Percentiles rank a stretch among this genome's conserved stretches.
phyloP scores from a whole-genome alignment of 352 stramenopile genomes.

The Globisporangium radiosum region DNA sequence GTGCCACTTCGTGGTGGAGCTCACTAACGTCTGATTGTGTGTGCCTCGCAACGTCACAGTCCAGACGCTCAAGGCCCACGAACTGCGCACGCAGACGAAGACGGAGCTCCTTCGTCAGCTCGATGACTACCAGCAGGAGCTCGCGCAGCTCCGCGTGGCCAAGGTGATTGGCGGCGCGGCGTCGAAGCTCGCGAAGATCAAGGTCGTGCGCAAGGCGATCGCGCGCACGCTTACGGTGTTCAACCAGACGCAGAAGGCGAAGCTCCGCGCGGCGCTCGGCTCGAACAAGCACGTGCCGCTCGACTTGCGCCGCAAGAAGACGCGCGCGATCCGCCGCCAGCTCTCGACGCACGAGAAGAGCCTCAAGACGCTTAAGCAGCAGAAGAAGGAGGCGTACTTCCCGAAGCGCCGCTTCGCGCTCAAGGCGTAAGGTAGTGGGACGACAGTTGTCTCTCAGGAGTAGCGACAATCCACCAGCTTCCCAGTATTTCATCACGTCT shows the following conservation, averaged over 20 bases:
- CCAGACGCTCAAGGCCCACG: slow-evolving; percentile 95
- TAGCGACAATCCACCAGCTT: slow-evolving; percentile 67
- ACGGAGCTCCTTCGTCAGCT: slow-evolving; percentile 97
- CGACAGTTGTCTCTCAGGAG: neutral
- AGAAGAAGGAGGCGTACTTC: slow-evolving; percentile 96
- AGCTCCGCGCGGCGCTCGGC: slow-evolving; percentile 92
- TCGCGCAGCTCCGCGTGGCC: slow-evolving; percentile 96
- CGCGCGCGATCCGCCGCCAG: slow-evolving; percentile 94
- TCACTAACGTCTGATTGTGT: slow-evolving; percentile 3
- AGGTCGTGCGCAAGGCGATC: slow-evolving; percentile 98
- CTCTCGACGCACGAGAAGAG: slow-evolving; percentile 94
- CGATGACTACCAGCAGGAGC: slow-evolving; percentile 97
- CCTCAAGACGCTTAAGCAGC: slow-evolving; percentile 91
- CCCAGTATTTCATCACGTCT: slow-evolving; percentile 18
- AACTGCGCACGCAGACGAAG: slow-evolving; percentile 97
- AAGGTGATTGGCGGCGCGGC: slow-evolving; percentile 98
- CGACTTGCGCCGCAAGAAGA: slow-evolving; percentile 99
- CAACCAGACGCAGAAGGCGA: slow-evolving; percentile 99
- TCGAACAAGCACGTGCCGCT: slow-evolving; percentile 97
- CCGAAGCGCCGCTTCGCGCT: slow-evolving; percentile 95
- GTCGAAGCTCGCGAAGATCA: slow-evolving; percentile 99
- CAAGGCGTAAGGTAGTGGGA: slow-evolving; percentile 90
- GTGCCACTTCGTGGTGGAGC: no score
- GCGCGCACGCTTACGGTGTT: slow-evolving; percentile 98
- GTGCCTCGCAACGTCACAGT: slow-evolving; percentile 18